Evolutionary conservation across 768 basidiomycete species (phyloP).

Genomic region (Hygrophorus russula): DNA sequence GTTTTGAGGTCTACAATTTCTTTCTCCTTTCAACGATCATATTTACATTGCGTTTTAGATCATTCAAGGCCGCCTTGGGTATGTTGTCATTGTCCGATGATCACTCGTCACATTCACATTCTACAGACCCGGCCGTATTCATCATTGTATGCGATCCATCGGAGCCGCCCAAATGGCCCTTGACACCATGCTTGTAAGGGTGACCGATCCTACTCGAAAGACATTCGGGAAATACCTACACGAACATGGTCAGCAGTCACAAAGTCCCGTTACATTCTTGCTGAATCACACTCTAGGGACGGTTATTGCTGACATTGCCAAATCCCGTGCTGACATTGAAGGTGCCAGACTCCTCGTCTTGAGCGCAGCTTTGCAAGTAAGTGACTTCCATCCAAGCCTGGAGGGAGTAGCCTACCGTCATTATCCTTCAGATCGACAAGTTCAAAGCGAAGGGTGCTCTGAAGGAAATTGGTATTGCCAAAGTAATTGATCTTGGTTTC

Average conservation of each 20-base stretch:
- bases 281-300: conserved; percentile 39
- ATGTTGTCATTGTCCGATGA: conserved; percentile 10
- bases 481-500: conserved; percentile 35
- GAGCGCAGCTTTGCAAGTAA: conserved; percentile 79
- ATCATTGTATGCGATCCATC: conserved; percentile 97
- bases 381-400: conserved; percentile 2
- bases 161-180: conserved; percentile 79
- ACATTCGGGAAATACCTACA: conserved; percentile 91
- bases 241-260: conserved; percentile 58
- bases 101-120: neutral
- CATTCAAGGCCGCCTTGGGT: conserved; percentile 94
- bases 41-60: conserved; percentile 33
- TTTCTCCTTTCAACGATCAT: neutral
- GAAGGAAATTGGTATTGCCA: conserved; percentile 97
- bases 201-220: conserved; percentile 84
- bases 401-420: neutral
- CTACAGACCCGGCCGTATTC: conserved; percentile 82
- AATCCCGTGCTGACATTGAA: conserved; percentile 90
- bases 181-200: conserved; percentile 80
- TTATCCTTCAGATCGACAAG: conserved; percentile 63
- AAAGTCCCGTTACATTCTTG: neutral
- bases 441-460: conserved; percentile 86
- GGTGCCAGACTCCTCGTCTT: conserved; percentile 77
- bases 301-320: conserved; percentile 83
- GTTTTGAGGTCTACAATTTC: conserved; percentile 65